phyloP scores from a whole-genome alignment of 805 yeast genomes.

The Metschnikowia chrysomelidarum region DNA sequence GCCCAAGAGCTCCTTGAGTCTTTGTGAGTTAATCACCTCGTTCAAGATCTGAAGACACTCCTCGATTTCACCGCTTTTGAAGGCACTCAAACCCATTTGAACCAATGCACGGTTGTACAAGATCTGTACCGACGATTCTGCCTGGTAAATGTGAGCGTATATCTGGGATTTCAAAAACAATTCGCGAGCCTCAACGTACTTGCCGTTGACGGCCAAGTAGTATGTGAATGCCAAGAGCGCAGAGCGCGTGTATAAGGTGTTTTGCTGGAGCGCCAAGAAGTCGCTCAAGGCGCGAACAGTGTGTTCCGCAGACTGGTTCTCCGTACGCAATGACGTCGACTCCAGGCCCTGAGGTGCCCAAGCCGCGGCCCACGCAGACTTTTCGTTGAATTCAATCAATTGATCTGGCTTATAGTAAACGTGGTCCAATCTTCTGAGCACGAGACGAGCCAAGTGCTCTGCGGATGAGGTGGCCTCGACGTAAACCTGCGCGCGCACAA shows the following conservation, averaged over 20 bases:
- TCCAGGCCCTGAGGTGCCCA: constrained; percentile 23
- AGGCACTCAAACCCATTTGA: constrained; percentile 94
- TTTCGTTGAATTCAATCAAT: constrained; percentile 68
- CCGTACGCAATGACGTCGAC: constrained; percentile 31
- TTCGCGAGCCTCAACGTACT: constrained; percentile 82
- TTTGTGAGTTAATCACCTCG: constrained; percentile 82
- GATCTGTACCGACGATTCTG: constrained; percentile 86
- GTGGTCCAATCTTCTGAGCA: constrained; percentile 85
- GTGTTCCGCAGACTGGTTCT: constrained; percentile 33
- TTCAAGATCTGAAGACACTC: constrained; percentile 85
- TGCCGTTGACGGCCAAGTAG: constrained; percentile 86
- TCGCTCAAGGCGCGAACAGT: constrained; percentile 66
- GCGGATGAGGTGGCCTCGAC: constrained; percentile 61
- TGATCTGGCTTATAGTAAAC: constrained; percentile 86
- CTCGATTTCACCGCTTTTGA: constrained; percentile 79
- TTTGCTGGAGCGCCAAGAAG: constrained; percentile 63
- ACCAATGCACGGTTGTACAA: constrained; percentile 93
- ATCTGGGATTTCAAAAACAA: constrained; percentile 83
- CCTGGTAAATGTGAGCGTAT: constrained; percentile 76
- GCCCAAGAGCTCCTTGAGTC: constrained; percentile 89
- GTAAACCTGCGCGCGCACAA: constrained; percentile 84
- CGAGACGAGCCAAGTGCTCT: constrained; percentile 68
- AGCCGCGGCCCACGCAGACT: constrained; percentile 66
- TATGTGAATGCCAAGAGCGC: constrained; percentile 85
- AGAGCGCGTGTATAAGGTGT: constrained; percentile 69